phyloP scores from a whole-genome alignment of 768 basidiomycete genomes.

The Rhodotorula graminis region DNA sequence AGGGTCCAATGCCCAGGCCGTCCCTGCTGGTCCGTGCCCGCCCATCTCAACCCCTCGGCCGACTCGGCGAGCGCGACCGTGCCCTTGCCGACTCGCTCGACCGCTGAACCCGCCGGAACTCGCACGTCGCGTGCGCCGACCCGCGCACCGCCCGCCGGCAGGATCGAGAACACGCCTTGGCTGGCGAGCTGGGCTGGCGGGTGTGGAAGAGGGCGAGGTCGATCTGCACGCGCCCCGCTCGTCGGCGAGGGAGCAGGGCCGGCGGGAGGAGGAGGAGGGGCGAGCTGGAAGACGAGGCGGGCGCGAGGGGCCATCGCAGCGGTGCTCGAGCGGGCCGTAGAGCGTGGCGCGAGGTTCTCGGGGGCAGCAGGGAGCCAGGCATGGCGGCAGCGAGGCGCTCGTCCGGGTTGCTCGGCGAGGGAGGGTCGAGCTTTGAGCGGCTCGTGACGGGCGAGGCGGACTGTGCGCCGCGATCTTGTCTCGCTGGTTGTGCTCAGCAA shows the following conservation, averaged over 20 bases:
- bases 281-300: neutral
- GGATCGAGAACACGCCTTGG: slow-evolving; percentile 1
- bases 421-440: neutral
- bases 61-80: accelerated
- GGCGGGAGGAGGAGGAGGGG: neutral
- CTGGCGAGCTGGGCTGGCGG: neutral
- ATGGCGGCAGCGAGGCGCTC: neutral
- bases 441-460: no score
- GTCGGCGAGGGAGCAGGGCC: neutral
- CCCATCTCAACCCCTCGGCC: slow-evolving; percentile 1
- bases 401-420: neutral
- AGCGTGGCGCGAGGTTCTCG: neutral
- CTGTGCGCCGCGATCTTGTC: no score
- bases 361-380: neutral
- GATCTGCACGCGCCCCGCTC: neutral
- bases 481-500: no score
- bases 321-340: no score
- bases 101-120: neutral
- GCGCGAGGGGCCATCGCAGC: slow-evolving; percentile 6
- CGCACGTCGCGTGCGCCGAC: neutral
- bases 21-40: neutral
- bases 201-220: neutral
- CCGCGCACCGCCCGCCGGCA: neutral
- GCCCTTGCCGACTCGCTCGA: neutral
- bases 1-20: neutral